Conservation (phyloP, 2,329 filamentous ascomycete species). For the Pyricularia sp. region DNA sequence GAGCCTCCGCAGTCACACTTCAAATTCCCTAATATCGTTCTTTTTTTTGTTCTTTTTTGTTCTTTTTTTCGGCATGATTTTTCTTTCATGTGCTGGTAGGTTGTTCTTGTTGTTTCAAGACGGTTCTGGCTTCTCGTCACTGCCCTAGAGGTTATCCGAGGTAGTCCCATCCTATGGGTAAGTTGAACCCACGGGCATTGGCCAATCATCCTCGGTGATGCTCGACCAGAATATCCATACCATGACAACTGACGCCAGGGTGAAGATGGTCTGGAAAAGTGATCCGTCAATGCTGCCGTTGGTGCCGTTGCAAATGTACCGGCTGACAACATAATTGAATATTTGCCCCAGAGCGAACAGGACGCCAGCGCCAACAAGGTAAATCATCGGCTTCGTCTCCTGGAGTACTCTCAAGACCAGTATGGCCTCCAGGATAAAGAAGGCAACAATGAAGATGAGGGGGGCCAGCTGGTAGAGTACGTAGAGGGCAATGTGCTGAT, state of each 20-base stretch:
- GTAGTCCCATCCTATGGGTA: slow-evolving; percentile 1
- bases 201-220: slow-evolving; percentile 99
- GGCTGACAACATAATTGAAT: slow-evolving; percentile 92
- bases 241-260: slow-evolving; percentile 69
- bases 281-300: slow-evolving; percentile 83
- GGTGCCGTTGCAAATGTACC: slow-evolving; percentile 79
- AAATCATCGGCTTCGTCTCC: slow-evolving; percentile 88
- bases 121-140: not conserved
- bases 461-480: slow-evolving; percentile 88
- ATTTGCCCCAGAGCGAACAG: slow-evolving; percentile 89
- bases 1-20: slow-evolving; percentile 6
- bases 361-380: slow-evolving; percentile 62
- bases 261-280: slow-evolving; percentile 90
- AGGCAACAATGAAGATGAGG: slow-evolving; percentile 79
- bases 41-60: not conserved
- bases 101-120: not conserved
- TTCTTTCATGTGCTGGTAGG: not conserved
- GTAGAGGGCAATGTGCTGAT: slow-evolving; percentile 79
- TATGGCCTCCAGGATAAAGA: slow-evolving; percentile 73
- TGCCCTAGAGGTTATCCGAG: not conserved
- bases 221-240: slow-evolving; percentile 98
- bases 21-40: too few relatives aligned
- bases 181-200: slow-evolving; percentile 38
- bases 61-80: not conserved
- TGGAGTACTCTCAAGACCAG: slow-evolving; percentile 81